Conservation (phyloP, 306 rosid genomes). For the Hippophae gyantsensis region DNA sequence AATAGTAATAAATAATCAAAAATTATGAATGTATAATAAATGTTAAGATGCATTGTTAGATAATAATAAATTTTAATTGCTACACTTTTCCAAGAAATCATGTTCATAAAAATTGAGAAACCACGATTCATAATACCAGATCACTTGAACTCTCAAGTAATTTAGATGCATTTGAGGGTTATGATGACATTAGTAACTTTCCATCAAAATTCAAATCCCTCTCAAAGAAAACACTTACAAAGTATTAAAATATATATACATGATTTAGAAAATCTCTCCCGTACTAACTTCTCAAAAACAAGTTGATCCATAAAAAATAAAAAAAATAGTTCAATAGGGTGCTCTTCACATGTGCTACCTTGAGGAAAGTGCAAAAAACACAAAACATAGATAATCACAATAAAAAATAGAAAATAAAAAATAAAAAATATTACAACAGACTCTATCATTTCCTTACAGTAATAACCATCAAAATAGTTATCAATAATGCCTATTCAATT, state of each 20-base stretch:
- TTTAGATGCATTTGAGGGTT: conserved; percentile 34
- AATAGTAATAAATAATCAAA: no score
- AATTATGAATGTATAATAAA: no score
- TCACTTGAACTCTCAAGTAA: conserved; percentile 98
- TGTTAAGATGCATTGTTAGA: no score
- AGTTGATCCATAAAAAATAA: conserved; percentile 81
- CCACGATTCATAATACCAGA: conserved; percentile 98
- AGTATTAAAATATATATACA: conserved; percentile 25
- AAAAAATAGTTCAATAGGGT: conserved; percentile 15
- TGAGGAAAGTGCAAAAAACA: no score
- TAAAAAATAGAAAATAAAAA: conserved; percentile 9
- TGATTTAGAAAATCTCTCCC: conserved; percentile 94
- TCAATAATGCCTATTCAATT: conserved; percentile 84
- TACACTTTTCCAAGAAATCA: conserved; percentile 99
- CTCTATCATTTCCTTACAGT: conserved; percentile 96
- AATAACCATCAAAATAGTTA: conserved; percentile 98
- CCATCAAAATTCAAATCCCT: no score
- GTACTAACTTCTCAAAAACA: conserved; percentile 93
- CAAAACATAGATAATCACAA: not conserved
- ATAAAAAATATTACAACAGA: conserved; percentile 56
- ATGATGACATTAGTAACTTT: no score
- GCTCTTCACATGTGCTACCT: not conserved
- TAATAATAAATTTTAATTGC: conserved; percentile 17
- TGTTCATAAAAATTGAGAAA: conserved; percentile 98
- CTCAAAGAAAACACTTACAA: no score